Percentiles rank a stretch among this genome's conserved stretches.
phyloP scores from a whole-genome alignment of 352 stramenopile genomes.

The Phytophthora niederhauseri region DNA sequence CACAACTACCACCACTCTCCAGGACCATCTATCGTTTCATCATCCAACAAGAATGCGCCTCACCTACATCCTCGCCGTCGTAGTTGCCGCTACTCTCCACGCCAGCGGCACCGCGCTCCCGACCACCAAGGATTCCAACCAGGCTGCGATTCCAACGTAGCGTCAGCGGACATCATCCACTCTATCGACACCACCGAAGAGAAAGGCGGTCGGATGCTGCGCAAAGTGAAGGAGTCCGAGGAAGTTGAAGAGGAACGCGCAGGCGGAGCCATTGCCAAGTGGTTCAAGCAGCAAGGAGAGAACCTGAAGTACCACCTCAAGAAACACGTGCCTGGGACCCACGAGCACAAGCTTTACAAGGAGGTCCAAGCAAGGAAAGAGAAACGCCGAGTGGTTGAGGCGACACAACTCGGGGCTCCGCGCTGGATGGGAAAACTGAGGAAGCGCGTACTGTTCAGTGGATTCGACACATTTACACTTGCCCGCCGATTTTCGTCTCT shows the following conservation, averaged over 20 bases:
- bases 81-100: not conserved
- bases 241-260: not conserved
- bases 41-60: not conserved
- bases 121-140: not conserved
- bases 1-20: not conserved
- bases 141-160: not conserved
- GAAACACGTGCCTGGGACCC: not conserved
- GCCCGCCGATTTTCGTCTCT: too few species aligned
- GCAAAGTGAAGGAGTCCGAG: not conserved
- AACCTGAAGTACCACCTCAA: not conserved
- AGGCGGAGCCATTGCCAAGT: not conserved
- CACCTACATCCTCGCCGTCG: not conserved
- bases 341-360: not conserved
- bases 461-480: too few species aligned
- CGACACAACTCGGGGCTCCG: not conserved
- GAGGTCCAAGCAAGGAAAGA: not conserved
- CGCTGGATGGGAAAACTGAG: too few species aligned
- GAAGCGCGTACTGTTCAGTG: too few species aligned
- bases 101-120: not conserved
- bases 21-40: not conserved
- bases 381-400: not conserved
- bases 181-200: not conserved
- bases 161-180: not conserved
- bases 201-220: not conserved
- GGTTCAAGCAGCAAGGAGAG: not conserved